phyloP scores from a whole-genome alignment of 495 filamentous ascomycete species.

The Aspergillus conjunctus region DNA sequence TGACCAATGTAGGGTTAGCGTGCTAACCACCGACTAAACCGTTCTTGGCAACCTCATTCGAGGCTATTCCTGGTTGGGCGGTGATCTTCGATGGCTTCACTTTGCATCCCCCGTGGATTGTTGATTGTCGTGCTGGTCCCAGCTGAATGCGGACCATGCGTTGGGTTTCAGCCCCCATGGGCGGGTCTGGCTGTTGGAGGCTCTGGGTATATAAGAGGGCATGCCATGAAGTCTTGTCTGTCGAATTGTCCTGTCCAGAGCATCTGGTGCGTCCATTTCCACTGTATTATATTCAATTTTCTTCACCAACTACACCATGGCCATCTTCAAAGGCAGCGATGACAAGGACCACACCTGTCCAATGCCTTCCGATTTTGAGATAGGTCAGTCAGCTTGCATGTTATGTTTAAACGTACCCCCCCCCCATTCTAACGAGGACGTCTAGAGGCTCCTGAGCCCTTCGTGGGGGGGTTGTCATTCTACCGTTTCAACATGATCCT shows the following conservation, averaged over 20 bases:
- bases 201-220: background rate
- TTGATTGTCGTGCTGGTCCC: background rate
- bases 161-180: background rate
- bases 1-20: background rate
- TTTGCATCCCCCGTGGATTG: background rate
- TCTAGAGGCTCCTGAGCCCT: conserved; percentile 24
- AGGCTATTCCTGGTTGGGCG: background rate
- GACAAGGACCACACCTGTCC: background rate
- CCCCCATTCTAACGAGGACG: background rate
- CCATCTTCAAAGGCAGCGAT: background rate
- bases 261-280: background rate
- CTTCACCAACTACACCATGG: background rate
- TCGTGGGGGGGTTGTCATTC: conserved; percentile 25
- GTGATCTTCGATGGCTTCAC: background rate
- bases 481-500: conserved; percentile 30
- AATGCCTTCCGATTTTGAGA: background rate
- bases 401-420: background rate
- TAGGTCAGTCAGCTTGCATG: background rate
- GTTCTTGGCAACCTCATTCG: background rate
- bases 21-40: background rate
- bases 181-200: background rate
- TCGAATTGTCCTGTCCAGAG: background rate
- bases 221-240: background rate
- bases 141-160: background rate
- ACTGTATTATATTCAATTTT: background rate